Percentiles rank a stretch among this genome's conserved stretches.
Evolutionary conservation across 2,329 filamentous ascomycete species (phyloP).

Genomic region (Colletotrichum shisoi): DNA sequence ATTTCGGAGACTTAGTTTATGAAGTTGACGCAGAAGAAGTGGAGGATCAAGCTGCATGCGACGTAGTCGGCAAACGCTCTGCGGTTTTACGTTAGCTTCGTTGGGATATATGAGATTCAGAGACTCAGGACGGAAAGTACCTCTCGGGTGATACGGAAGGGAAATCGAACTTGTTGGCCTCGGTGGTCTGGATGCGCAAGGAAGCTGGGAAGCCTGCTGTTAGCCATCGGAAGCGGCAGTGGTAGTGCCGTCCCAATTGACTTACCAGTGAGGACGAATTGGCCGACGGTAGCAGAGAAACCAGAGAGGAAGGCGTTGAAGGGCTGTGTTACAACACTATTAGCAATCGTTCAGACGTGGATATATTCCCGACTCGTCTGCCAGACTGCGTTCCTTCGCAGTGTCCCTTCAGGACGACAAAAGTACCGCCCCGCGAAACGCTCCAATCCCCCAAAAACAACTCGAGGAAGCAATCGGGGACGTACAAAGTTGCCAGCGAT

Average conservation of each 20-base stretch:
- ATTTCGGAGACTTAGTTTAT: constrained; percentile 75
- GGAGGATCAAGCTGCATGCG: constrained; percentile 91
- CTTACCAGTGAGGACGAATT: constrained; percentile 93
- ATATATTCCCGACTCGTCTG: constrained; percentile 3
- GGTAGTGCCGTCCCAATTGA: constrained; percentile 36
- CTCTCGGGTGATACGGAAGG: constrained; percentile 79
- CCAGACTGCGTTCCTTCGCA: neutral
- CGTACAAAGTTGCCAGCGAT: constrained; percentile 93
- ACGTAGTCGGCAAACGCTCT: constrained; percentile 97
- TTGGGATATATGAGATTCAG: neutral
- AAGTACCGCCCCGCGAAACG: too few species aligned
- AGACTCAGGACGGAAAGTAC: constrained; percentile 54
- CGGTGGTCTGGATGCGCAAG: constrained; percentile 90
- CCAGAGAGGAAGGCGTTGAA: constrained; percentile 99
- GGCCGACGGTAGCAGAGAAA: constrained; percentile 92
- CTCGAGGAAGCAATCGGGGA: neutral
- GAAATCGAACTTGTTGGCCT: constrained; percentile 81
- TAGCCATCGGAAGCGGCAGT: neutral
- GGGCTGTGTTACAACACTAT: constrained; percentile 65
- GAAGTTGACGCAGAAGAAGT: constrained; percentile 99
- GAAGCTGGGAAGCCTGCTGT: constrained; percentile 57
- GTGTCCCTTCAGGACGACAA: neutral
- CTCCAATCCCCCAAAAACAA: neutral
- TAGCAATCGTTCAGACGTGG: constrained; percentile 40
- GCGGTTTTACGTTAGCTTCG: constrained; percentile 39